phyloP scores from a whole-genome alignment of 768 basidiomycete genomes.

The Hygrocybe punicea region DNA sequence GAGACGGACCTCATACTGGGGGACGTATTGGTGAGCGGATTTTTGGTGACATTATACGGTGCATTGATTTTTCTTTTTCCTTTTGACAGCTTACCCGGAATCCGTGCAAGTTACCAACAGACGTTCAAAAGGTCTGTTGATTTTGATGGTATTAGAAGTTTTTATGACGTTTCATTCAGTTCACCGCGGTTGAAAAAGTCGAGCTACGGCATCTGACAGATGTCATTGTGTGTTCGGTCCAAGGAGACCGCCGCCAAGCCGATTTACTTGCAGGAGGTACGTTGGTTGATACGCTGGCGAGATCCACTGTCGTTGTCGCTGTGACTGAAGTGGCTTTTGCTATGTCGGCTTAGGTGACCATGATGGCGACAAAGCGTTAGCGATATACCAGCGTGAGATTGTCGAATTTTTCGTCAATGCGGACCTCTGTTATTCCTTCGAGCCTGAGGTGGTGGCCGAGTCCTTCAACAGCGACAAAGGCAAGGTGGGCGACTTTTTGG shows the following conservation, averaged over 20 bases:
- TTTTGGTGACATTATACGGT: neutral
- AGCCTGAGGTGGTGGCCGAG: slow-evolving; percentile 42
- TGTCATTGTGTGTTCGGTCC: slow-evolving; percentile 57
- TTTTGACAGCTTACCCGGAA: slow-evolving; percentile 50
- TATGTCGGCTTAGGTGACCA: slow-evolving; percentile 51
- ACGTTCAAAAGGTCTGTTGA: slow-evolving; percentile 54
- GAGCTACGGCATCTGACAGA: slow-evolving; percentile 49
- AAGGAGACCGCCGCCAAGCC: slow-evolving; percentile 53
- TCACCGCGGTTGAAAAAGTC: slow-evolving; percentile 51
- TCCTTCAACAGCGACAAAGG: slow-evolving; percentile 45
- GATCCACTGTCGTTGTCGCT: too few species aligned
- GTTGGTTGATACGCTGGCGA: slow-evolving; percentile 6
- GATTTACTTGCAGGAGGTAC: slow-evolving; percentile 64
- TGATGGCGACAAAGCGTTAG: slow-evolving; percentile 61
- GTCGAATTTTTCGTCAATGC: slow-evolving; percentile 57
- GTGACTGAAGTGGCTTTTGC: neutral
- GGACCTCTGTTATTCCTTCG: slow-evolving; percentile 43
- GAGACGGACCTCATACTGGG: slow-evolving; percentile 51
- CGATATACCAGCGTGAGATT: slow-evolving; percentile 57
- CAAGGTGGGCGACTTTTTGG: slow-evolving; percentile 43
- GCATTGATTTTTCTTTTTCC: neutral
- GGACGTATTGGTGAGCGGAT: slow-evolving; percentile 48
- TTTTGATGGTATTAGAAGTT: neutral
- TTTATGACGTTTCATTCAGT: slow-evolving; percentile 33
- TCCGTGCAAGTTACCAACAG: slow-evolving; percentile 70